phyloP scores from a whole-genome alignment of 2,329 filamentous ascomycete species.

The Botrytis aclada region DNA sequence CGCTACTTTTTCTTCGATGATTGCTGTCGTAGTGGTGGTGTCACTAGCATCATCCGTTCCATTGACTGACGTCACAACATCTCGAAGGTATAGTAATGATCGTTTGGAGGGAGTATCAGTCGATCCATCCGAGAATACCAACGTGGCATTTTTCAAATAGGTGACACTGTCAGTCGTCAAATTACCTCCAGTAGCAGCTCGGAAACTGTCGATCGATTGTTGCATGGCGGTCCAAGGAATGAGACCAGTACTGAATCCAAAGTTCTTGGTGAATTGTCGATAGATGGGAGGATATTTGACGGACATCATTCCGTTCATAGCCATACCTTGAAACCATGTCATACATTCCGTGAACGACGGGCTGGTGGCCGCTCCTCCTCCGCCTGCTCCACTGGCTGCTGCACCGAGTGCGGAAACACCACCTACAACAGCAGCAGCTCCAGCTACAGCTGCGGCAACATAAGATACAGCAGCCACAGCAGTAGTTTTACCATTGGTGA shows the following conservation, averaged over 20 bases:
- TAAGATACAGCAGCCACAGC: conserved; percentile 75
- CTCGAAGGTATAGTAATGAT: conserved; percentile 53
- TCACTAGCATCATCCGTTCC: conserved; percentile 33
- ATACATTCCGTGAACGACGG: conserved; percentile 84
- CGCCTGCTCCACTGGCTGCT: conserved; percentile 51
- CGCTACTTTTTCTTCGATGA: conserved; percentile 54
- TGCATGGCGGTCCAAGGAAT: conserved; percentile 82
- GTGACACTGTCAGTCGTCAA: conserved; percentile 74
- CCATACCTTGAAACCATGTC: conserved; percentile 89
- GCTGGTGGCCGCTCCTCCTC: conserved; percentile 62
- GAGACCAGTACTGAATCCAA: conserved; percentile 84
- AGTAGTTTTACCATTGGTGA: conserved; percentile 85
- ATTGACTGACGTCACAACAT: conserved; percentile 49
- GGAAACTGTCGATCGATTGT: conserved; percentile 78
- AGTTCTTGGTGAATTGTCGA: conserved; percentile 86
- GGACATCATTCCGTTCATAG: conserved; percentile 94
- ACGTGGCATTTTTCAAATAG: conserved; percentile 70
- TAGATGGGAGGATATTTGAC: conserved; percentile 86
- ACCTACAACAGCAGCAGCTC: conserved; percentile 72
- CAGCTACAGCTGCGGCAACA: conserved; percentile 78
- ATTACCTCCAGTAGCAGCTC: conserved; percentile 78
- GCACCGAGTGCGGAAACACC: conserved; percentile 67
- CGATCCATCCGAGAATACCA: conserved; percentile 65
- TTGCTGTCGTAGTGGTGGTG: conserved; percentile 30
- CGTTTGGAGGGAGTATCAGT: conserved; percentile 54